Percentiles rank a stretch among this genome's conserved stretches.
phyloP scores from a whole-genome alignment of 305 asterid species.

The Vinca major region DNA sequence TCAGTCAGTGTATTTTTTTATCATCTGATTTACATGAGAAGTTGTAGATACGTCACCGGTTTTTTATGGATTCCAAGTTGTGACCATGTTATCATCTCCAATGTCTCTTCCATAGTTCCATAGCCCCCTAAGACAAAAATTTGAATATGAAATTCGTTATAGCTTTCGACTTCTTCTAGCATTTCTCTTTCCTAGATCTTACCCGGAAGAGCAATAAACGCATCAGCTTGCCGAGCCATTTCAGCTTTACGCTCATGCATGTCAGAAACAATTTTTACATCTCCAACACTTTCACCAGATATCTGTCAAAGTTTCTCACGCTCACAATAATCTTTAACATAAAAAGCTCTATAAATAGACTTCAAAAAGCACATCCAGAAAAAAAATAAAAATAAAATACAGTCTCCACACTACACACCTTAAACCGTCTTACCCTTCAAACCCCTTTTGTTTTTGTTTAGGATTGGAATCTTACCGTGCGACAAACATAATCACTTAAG shows the following conservation, averaged over 20 bases:
- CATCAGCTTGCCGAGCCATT: conserved; percentile 90
- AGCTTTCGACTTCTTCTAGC: neutral
- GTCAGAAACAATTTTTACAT: conserved; percentile 76
- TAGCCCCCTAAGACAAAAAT: conserved; percentile 61
- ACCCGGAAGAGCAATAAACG: conserved; percentile 97
- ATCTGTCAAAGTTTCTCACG: conserved; percentile 45
- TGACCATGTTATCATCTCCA: conserved; percentile 99
- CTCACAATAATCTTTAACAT: conserved; percentile 11
- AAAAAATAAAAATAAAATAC: neutral
- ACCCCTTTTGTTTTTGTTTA: neutral
- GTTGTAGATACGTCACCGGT: conserved; percentile 43
- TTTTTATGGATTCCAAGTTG: conserved; percentile 94
- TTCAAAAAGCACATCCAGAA: neutral
- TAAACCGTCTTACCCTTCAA: neutral
- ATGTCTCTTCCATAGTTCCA: conserved; percentile 92
- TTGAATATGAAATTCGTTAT: neutral
- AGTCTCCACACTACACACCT: neutral
- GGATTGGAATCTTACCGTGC: neutral
- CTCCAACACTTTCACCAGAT: conserved; percentile 90
- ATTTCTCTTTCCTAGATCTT: conserved; percentile 11
- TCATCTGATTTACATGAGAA: conserved; percentile 1
- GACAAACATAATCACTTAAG: neutral
- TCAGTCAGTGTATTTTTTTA: conserved; percentile 6
- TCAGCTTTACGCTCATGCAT: conserved; percentile 98
- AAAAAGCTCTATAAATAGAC: neutral